These are phyloP conservation scores for Acorus gramineus DNA, from an alignment of 106 monocot species.

Conservation along the genomic window DNA sequence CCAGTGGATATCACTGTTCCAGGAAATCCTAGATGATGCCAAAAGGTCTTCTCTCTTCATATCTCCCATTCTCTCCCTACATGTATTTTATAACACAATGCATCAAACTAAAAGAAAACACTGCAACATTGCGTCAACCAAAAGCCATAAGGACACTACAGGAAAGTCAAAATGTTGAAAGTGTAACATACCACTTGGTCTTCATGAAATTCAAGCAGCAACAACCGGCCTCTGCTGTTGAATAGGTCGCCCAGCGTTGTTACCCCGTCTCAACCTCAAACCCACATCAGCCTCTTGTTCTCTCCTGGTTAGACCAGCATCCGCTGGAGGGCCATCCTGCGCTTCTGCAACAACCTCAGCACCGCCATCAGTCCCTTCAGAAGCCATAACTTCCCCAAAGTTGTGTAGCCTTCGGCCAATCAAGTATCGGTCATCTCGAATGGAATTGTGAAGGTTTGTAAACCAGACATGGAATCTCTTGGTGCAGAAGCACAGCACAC, in stretches of 20 bases:
- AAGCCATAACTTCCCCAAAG: conserved; percentile 46
- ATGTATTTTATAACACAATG: no score
- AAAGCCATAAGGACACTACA: no score
- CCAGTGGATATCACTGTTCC: no score
- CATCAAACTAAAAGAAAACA: no score
- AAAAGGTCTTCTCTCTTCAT: no score
- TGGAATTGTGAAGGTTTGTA: conserved; percentile 94
- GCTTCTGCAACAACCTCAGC: background rate
- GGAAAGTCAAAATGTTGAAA: no score
- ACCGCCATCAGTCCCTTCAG: conserved; percentile 1
- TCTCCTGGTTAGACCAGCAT: conserved; percentile 10
- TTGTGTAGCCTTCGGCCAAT: conserved; percentile 81
- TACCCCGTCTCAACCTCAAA: conserved; percentile 35
- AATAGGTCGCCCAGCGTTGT: conserved; percentile 15
- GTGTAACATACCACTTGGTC: no score
- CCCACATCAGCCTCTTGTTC: conserved; percentile 43
- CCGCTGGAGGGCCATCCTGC: conserved; percentile 9
- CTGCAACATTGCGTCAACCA: no score
- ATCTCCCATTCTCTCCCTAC: no score
- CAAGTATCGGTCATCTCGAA: conserved; percentile 91
- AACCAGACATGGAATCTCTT: conserved; percentile 88
- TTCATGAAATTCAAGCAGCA: no score
- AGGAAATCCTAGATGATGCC: no score
- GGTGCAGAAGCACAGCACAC: conserved; percentile 53
- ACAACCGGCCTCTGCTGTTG: conserved; percentile 13